Evolutionary conservation across 192 early-diverging fungal genomes (phyloP), one percentile per base, ranked within the genome.

Genomic region (Oehlia diaphana): DNA sequence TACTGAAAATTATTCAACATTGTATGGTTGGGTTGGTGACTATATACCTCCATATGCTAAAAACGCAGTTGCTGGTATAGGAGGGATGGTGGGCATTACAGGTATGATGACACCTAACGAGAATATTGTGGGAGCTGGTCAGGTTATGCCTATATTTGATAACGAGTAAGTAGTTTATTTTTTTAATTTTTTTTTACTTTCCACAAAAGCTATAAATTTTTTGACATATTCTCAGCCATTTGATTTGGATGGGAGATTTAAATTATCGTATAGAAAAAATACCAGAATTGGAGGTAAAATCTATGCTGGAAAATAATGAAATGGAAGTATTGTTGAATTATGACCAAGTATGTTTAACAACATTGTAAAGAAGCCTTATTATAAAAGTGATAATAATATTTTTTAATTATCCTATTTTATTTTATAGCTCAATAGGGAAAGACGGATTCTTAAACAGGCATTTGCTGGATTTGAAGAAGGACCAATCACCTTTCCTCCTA

Each of bases 221-320:
- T 19, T 37, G 26, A 64, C 69, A 10, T 42, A 2, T 44, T 58
- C 4, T 44, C 72, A 92, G 92, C 75, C 92, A 94, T 82, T 85
- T 95, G 31, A 87, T 99, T 64, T 99, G 95, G 93, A 82, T 97
- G 19, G 98, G 98, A 35, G 98, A 99, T 82, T 82, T 99, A 73
- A 99, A 99, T 82, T 98, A 99, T 84, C 90, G 98, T 5, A 85
- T 99, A 44, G 81, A 65, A 3, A 84, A 86, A 6, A 76, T 96
- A 0, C 82, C 90, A 7, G 91, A 93, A 67, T 82, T 83, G 9
- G 90, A 89, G 9, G 88, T 94, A 58, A 91, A 91, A 74, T 77
- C 79, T 8, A 61, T 85, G 1, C 49, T 96, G 3, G 87, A 83
- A 16, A 84, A 86, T 16, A 86, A 89, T 8, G 82, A 96, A 53